Percentiles rank a stretch among this genome's conserved stretches.
Evolutionary conservation across 352 stramenopile genomes (phyloP).

Genomic region (Pythium insidiosum): DNA sequence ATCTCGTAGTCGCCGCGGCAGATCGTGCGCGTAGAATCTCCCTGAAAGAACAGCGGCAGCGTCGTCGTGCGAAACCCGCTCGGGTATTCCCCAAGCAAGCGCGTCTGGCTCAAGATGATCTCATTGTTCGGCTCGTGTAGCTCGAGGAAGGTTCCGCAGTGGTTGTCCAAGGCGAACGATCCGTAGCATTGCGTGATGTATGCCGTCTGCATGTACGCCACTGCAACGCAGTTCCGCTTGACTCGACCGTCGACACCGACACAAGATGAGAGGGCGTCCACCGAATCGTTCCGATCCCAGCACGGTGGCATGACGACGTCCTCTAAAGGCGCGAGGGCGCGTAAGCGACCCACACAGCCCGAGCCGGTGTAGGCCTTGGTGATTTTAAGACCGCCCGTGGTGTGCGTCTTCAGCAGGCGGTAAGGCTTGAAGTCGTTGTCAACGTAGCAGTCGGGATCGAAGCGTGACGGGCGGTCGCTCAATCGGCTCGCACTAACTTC

Average conservation of each 20-base stretch:
- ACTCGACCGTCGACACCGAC: conserved; percentile 48
- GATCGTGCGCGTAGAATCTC: conserved; percentile 49
- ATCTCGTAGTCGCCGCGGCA: conserved; percentile 75
- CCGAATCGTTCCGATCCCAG: conserved; percentile 77
- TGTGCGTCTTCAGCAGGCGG: conserved; percentile 50
- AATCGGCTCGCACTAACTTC: conserved; percentile 55
- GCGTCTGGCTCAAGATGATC: conserved; percentile 63
- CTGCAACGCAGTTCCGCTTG: conserved; percentile 52
- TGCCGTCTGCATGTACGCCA: conserved; percentile 75
- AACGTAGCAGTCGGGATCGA: conserved; percentile 69
- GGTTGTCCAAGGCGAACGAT: conserved; percentile 53
- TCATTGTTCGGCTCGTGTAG: conserved; percentile 59
- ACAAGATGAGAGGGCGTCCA: conserved; percentile 59
- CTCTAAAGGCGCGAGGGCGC: conserved; percentile 33
- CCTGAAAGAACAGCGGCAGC: conserved; percentile 59
- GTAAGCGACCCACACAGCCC: conserved; percentile 41
- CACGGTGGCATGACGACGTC: conserved; percentile 56
- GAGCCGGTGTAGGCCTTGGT: conserved; percentile 47
- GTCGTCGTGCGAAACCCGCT: conserved; percentile 72
- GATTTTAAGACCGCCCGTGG: conserved; percentile 23
- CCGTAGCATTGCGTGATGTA: conserved; percentile 74
- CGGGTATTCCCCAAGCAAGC: conserved; percentile 59
- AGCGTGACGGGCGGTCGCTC: conserved; percentile 54
- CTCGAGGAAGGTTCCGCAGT: conserved; percentile 84
- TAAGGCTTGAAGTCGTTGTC: conserved; percentile 41